These are phyloP conservation scores for Didymella segeticola DNA, from an alignment of 2,329 filamentous ascomycete species.

Conservation along the genomic window DNA sequence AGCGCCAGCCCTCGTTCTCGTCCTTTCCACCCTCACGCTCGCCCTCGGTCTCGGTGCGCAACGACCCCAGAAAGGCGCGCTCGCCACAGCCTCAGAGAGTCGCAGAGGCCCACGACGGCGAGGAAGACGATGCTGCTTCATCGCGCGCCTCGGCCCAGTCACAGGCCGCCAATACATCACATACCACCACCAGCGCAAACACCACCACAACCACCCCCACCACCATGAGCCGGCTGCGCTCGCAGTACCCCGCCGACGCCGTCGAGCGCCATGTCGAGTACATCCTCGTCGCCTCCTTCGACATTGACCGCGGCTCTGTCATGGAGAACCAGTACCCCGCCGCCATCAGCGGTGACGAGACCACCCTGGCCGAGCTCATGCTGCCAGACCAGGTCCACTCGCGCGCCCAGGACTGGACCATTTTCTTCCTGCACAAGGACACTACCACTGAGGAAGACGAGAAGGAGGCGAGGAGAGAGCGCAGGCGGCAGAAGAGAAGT, in stretches of 20 bases:
- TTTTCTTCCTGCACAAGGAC: conserved; percentile 98
- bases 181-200: not conserved
- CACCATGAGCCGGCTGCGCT: conserved; percentile 44
- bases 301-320: conserved; percentile 92
- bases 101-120: conserved; percentile 37
- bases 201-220: not conserved
- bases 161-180: not conserved
- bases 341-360: conserved; percentile 94
- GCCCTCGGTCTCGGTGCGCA: conserved; percentile 47
- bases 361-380: conserved; percentile 98
- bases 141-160: conserved; percentile 37
- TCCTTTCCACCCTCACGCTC: conserved; percentile 51
- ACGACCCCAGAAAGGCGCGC: conserved; percentile 40
- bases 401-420: conserved; percentile 96
- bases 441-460: conserved; percentile 80
- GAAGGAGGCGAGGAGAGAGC: conserved; percentile 63
- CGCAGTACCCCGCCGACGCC: conserved; percentile 57
- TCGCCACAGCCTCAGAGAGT: conserved; percentile 48
- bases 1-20: conserved; percentile 53
- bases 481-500: conserved; percentile 59
- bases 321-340: conserved; percentile 99
- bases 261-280: conserved; percentile 95
- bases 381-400: conserved; percentile 95
- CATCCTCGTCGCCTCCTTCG: conserved; percentile 95
- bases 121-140: conserved; percentile 35